Percentiles rank a stretch among this genome's conserved stretches.
Evolutionary conservation across 306 rosid species (phyloP).

Genomic region (Pueraria montana): DNA sequence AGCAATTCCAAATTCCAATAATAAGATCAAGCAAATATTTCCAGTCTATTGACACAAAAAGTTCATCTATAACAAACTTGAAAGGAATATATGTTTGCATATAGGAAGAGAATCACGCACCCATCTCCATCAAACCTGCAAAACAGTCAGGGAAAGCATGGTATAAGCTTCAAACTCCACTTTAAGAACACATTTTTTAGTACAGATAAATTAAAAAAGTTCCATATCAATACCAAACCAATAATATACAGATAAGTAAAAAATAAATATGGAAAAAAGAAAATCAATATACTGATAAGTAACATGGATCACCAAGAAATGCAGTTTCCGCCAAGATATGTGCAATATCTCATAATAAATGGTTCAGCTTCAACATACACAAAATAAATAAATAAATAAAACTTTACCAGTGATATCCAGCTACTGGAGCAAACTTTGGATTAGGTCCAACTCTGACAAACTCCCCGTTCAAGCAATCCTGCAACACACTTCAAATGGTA

Average conservation of each 20-base stretch:
- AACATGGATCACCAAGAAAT: constrained; percentile 17
- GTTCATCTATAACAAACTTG: constrained; percentile 35
- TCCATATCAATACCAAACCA: constrained; percentile 15
- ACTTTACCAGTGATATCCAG: constrained; percentile 91
- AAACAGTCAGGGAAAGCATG: constrained; percentile 36
- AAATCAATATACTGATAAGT: constrained; percentile 21
- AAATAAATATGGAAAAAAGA: not conserved
- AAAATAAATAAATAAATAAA: not conserved
- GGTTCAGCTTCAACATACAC: not conserved
- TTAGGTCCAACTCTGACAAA: constrained; percentile 98
- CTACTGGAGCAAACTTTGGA: constrained; percentile 83
- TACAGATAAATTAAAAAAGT: constrained; percentile 23
- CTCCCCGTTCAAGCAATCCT: constrained; percentile 97
- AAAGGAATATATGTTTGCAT: constrained; percentile 37
- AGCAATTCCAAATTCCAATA: constrained; percentile 11
- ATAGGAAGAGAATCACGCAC: constrained; percentile 60
- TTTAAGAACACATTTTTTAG: constrained; percentile 21
- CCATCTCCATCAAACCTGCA: constrained; percentile 99
- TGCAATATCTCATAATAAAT: constrained; percentile 3
- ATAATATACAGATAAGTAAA: too few relatives aligned
- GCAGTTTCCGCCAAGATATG: constrained; percentile 22
- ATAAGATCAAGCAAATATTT: constrained; percentile 35
- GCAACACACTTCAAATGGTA: constrained; percentile 40
- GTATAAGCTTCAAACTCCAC: constrained; percentile 46
- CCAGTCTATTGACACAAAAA: constrained; percentile 2